These are phyloP conservation scores for Pseudogymnoascus sp. DNA, from an alignment of 2,329 filamentous ascomycete genomes.

Conservation along the genomic window DNA sequence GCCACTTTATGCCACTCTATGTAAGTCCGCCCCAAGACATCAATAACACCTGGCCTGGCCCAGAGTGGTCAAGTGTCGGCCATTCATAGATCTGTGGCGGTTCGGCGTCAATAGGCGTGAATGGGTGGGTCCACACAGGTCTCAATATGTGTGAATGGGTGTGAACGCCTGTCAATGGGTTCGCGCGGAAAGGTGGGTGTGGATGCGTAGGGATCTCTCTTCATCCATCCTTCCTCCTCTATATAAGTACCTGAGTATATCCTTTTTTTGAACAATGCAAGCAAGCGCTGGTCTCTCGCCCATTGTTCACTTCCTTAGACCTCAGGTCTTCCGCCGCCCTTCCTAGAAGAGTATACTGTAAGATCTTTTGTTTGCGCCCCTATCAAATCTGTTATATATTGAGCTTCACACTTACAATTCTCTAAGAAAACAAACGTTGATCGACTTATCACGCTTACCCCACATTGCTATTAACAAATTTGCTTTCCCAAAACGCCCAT, in stretches of 20 bases:
- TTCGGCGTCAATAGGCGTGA: neutral
- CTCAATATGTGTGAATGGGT: neutral
- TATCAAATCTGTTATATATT: neutral
- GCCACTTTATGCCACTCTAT: neutral
- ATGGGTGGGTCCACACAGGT: neutral
- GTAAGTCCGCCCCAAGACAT: neutral
- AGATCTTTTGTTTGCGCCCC: neutral
- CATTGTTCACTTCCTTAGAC: conserved; percentile 2
- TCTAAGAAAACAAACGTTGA: neutral
- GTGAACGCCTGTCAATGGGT: neutral
- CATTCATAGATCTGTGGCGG: conserved; percentile 4
- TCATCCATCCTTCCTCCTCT: neutral
- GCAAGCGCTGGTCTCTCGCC: conserved; percentile 3
- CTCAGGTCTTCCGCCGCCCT: neutral
- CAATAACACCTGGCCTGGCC: neutral
- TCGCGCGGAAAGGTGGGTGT: neutral
- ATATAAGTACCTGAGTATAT: conserved; percentile 4
- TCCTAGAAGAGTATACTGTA: neutral
- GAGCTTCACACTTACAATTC: neutral
- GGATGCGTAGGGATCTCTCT: neutral
- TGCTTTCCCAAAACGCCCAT: neutral
- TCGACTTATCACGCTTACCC: neutral
- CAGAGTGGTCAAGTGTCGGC: conserved; percentile 5
- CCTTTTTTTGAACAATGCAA: neutral
- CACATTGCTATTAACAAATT: neutral